Evolutionary conservation across 1,284 basidiomycete species (phyloP).

Genomic region (Ceratobasidium sp.): DNA sequence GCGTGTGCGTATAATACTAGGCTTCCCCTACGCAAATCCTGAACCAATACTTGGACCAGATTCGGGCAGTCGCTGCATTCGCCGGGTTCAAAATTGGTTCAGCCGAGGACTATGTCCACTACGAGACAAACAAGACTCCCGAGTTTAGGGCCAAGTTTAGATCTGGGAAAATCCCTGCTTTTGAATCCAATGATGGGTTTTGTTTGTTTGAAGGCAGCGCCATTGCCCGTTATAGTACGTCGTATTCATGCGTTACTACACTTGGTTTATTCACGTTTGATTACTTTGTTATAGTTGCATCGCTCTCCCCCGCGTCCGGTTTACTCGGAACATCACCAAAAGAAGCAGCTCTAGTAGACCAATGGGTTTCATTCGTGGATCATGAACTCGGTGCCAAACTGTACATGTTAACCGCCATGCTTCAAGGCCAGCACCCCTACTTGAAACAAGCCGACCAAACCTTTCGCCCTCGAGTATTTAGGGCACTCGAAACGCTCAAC

Average conservation of each 20-base stretch:
- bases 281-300: constrained; percentile 69
- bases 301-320: constrained; percentile 73
- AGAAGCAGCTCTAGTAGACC: constrained; percentile 73
- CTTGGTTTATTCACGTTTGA: constrained; percentile 51
- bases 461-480: constrained; percentile 67
- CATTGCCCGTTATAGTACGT: constrained; percentile 92
- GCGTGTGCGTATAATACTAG: constrained; percentile 61
- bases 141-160: constrained; percentile 86
- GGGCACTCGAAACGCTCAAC: constrained; percentile 77
- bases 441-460: constrained; percentile 64
- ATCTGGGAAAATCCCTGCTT: constrained; percentile 86
- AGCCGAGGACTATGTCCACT: constrained; percentile 71
- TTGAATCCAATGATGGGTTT: constrained; percentile 84
- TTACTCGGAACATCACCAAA: constrained; percentile 70
- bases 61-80: constrained; percentile 78
- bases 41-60: constrained; percentile 60
- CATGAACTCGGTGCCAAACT: constrained; percentile 63
- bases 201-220: constrained; percentile 82
- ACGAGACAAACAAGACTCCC: constrained; percentile 80
- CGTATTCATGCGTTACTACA: constrained; percentile 52
- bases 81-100: constrained; percentile 77
- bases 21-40: neutral
- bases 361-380: constrained; percentile 77
- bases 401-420: constrained; percentile 53
- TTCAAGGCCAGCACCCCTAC: constrained; percentile 54